These are phyloP conservation scores for Stenogyne calaminthoides DNA, from an alignment of 305 asterid species.

Conservation along the genomic window DNA sequence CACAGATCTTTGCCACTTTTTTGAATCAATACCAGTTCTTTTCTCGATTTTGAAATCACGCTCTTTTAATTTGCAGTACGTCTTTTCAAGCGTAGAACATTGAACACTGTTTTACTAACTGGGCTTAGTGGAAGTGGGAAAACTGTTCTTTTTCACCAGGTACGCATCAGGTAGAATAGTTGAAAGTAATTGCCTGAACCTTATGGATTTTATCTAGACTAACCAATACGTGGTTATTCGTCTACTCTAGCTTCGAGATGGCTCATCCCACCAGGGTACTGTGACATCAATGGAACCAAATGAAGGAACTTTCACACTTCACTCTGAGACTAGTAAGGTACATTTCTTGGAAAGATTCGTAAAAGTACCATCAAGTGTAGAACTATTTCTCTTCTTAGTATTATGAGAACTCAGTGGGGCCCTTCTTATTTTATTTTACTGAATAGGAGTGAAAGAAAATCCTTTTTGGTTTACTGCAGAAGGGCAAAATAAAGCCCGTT, in stretches of 20 bases:
- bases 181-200: background rate
- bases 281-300: slow-evolving; percentile 89
- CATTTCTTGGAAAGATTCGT: slow-evolving; percentile 4
- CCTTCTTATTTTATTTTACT: background rate
- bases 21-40: background rate
- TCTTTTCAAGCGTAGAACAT: slow-evolving; percentile 53
- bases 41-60: slow-evolving; percentile 11
- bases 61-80: slow-evolving; percentile 49
- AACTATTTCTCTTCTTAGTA: background rate
- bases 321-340: slow-evolving; percentile 70
- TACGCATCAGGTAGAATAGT: slow-evolving; percentile 26
- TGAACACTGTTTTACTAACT: slow-evolving; percentile 69
- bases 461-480: slow-evolving; percentile 39
- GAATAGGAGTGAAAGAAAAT: background rate
- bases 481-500: slow-evolving; percentile 63
- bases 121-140: slow-evolving; percentile 94
- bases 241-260: slow-evolving; percentile 68
- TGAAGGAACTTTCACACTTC: slow-evolving; percentile 61
- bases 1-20: background rate
- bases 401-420: slow-evolving; percentile 1
- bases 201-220: background rate
- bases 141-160: slow-evolving; percentile 74
- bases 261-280: slow-evolving; percentile 78
- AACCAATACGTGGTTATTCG: slow-evolving; percentile 16
- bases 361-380: background rate